These are phyloP conservation scores for Raphanus hybrid DNA, from an alignment of 441 rosid genomes.

Conservation along the genomic window DNA sequence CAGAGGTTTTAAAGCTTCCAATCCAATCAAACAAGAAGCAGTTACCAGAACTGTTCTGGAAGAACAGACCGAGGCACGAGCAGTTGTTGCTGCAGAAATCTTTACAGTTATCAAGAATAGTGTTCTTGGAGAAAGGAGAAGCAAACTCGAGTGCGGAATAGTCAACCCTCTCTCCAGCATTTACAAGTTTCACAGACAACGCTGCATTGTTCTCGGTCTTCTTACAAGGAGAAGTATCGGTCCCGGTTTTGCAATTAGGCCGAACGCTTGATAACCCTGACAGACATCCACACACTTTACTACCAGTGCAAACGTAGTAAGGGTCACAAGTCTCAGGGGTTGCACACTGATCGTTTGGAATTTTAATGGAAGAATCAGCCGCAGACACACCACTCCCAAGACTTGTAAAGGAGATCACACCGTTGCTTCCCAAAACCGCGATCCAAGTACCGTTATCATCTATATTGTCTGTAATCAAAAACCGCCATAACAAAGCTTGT, in stretches of 20 bases:
- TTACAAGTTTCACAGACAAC: conserved; percentile 52
- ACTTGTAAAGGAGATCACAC: conserved; percentile 60
- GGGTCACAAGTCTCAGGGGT: conserved; percentile 78
- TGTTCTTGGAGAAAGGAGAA: conserved; percentile 53
- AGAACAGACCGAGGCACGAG: conserved; percentile 78
- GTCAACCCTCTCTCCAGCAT: conserved; percentile 56
- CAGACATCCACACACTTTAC: conserved; percentile 68
- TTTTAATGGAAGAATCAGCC: conserved; percentile 46
- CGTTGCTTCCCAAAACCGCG: conserved; percentile 65
- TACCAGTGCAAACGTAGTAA: conserved; percentile 59
- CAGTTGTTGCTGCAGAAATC: conserved; percentile 68
- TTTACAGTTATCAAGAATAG: conserved; percentile 69
- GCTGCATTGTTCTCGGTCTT: conserved; percentile 23
- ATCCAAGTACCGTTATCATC: conserved; percentile 74
- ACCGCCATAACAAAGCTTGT: conserved; percentile 62
- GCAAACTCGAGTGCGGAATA: conserved; percentile 71
- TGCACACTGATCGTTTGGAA: conserved; percentile 65
- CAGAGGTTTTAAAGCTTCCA: conserved; percentile 65
- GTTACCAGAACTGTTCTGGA: conserved; percentile 65
- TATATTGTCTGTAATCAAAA: conserved; percentile 41
- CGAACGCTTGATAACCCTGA: conserved; percentile 46
- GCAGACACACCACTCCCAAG: conserved; percentile 46
- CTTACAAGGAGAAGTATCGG: conserved; percentile 57
- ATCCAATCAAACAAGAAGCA: conserved; percentile 77
- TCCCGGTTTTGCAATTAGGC: conserved; percentile 59